phyloP scores from a whole-genome alignment of 805 yeast genomes.

The Ogataea paraovalis region DNA sequence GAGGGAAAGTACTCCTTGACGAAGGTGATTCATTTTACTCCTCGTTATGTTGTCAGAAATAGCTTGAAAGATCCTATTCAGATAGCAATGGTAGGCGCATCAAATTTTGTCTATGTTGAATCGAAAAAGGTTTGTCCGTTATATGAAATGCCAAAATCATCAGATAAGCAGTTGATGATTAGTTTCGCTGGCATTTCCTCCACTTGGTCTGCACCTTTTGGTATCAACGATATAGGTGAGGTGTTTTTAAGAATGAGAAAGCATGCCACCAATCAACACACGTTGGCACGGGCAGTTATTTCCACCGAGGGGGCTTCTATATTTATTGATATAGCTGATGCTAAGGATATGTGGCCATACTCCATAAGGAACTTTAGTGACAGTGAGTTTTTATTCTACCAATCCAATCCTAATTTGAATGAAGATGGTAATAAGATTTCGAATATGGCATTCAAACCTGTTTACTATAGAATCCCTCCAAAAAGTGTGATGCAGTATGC shows the following conservation, averaged over 20 bases:
- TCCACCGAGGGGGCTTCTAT: constrained; percentile 78
- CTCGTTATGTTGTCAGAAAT: constrained; percentile 76
- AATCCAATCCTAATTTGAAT: constrained; percentile 67
- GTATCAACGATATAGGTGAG: constrained; percentile 80
- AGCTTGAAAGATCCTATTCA: constrained; percentile 51
- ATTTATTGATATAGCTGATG: constrained; percentile 69
- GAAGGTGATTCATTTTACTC: constrained; percentile 74
- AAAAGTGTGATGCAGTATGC: constrained; percentile 96
- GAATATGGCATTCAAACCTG: constrained; percentile 65
- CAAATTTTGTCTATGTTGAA: constrained; percentile 42
- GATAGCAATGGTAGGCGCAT: constrained; percentile 65
- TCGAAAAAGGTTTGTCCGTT: constrained; percentile 52
- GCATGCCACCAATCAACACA: constrained; percentile 56
- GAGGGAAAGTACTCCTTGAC: constrained; percentile 76
- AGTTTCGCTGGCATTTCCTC: constrained; percentile 54
- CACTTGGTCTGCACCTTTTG: constrained; percentile 86
- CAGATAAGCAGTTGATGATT: constrained; percentile 56
- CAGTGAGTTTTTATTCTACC: constrained; percentile 80
- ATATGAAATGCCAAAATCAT: constrained; percentile 55
- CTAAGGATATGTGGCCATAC: constrained; percentile 84
- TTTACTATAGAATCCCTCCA: constrained; percentile 78
- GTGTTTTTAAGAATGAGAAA: constrained; percentile 66
- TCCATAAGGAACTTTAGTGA: constrained; percentile 88
- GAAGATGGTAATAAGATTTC: constrained; percentile 60
- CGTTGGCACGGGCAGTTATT: constrained; percentile 67